Evolutionary conservation across 176 grass and related monocot genomes (phyloP).

Genomic region (Olyra latifolia): DNA sequence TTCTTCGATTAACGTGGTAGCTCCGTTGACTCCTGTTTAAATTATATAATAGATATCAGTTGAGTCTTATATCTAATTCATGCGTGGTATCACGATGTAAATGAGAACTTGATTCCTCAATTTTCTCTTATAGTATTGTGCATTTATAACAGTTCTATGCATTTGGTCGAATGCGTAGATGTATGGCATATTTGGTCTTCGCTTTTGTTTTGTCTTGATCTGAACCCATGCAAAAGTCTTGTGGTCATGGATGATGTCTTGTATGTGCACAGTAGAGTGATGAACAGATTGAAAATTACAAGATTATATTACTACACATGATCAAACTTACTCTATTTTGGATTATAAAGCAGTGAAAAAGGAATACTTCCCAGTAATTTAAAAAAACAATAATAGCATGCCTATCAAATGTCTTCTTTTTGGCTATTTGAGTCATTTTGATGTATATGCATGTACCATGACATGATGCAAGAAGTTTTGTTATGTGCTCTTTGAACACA

Average conservation of each 20-base stretch:
- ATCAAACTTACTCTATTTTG: neutral
- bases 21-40: too few species aligned
- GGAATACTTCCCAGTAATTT: neutral
- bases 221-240: neutral
- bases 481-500: constrained; percentile 2
- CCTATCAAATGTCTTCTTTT: neutral
- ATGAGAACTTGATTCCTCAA: neutral
- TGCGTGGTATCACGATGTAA: neutral
- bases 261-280: neutral
- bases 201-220: constrained; percentile 7
- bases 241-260: neutral
- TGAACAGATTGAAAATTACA: neutral
- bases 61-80: neutral
- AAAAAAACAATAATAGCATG: constrained; percentile 9
- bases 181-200: neutral
- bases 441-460: constrained; percentile 11
- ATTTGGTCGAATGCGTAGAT: constrained; percentile 16
- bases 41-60: too few species aligned
- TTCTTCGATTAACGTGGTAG: too few species aligned
- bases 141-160: neutral
- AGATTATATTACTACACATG: neutral
- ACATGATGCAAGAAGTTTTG: constrained; percentile 17
- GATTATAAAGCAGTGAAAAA: neutral
- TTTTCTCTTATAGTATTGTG: neutral
- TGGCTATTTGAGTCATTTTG: neutral